phyloP scores from a whole-genome alignment of 2,329 filamentous ascomycete genomes.

The Aspergillus arachidicola region DNA sequence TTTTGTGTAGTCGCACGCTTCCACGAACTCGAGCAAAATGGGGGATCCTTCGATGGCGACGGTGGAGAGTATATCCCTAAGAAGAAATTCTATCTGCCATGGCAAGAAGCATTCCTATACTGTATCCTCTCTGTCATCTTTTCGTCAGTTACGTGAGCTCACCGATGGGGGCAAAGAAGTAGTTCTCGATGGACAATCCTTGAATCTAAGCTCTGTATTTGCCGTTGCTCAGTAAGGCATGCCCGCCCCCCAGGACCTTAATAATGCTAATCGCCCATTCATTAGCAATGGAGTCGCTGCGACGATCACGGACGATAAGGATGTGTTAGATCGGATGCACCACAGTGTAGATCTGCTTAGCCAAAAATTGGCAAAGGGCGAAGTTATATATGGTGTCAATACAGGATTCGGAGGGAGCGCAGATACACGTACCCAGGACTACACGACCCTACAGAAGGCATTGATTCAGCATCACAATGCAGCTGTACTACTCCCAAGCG shows the following conservation, averaged over 20 bases:
- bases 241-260: too few species aligned
- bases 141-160: background rate
- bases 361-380: conserved; percentile 13
- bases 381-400: conserved; percentile 55
- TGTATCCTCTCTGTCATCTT: background rate
- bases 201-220: conserved; percentile 11
- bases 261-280: background rate
- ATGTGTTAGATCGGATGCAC: conserved; percentile 12
- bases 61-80: too few species aligned
- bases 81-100: background rate
- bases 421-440: conserved; percentile 57
- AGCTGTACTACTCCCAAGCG: conserved; percentile 45
- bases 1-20: background rate
- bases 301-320: background rate
- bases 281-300: background rate
- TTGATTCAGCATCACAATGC: conserved; percentile 46
- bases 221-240: conserved; percentile 13
- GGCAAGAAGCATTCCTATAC: background rate
- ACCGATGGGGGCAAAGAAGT: background rate
- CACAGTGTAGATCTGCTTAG: conserved; percentile 18
- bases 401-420: conserved; percentile 70
- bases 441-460: conserved; percentile 52
- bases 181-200: conserved; percentile 13
- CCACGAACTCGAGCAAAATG: background rate
- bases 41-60: background rate